Base-by-base conservation (phyloP, 495 filamentous ascomycete species). In the Staphylotrichum tortipilum region DNA sequence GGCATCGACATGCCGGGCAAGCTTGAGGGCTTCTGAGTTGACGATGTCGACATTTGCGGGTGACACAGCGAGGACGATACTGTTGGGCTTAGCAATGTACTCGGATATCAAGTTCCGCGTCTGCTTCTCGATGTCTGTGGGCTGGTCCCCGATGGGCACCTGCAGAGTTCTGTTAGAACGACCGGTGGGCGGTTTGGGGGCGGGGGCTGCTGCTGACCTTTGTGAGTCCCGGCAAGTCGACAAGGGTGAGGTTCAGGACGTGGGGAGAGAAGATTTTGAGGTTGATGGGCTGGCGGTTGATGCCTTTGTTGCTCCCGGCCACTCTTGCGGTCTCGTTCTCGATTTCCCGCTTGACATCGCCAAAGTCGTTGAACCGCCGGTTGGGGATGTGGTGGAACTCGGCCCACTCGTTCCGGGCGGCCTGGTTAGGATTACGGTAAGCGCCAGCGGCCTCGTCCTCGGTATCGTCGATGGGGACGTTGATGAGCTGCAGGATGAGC, bases 41-140 rank as follows among this genome's bases (percentile, higher is more conserved):
- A 99, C 92, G 56, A 99, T 79, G 60, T 97, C 92, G 48, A 97
- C 94, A 65, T 99, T 99, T 12, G 92, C 92, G 0, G 92, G 92
- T 4, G 92, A 99, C 6, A 99, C 92, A 40, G 92, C 92, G 29
- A 99, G 76, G 56, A 99, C 83, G 63, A 99, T 95, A 64, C 89
- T 97, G 75, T 99, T 99, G 7, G 92, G 92, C 67, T 99, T 99
- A 10, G 92, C 92, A 57, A 95, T 99, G 60, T 99, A 99, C 72
- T 99, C 92, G 47, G 90, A 81, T 53, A 99, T 99, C 50, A 99
- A 77, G 47, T 89, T 95, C 35, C 94, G 81, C 4, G 94, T 99
- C 69, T 99, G 92, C 67, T 97, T 97, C 71, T 99, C 92, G 57
- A 99, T 99, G 65, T 99, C 92, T 52, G 87, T 83, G 17, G 92